Conservation (phyloP, 2,329 filamentous ascomycete genomes). For the Aspergillus tamarii region DNA sequence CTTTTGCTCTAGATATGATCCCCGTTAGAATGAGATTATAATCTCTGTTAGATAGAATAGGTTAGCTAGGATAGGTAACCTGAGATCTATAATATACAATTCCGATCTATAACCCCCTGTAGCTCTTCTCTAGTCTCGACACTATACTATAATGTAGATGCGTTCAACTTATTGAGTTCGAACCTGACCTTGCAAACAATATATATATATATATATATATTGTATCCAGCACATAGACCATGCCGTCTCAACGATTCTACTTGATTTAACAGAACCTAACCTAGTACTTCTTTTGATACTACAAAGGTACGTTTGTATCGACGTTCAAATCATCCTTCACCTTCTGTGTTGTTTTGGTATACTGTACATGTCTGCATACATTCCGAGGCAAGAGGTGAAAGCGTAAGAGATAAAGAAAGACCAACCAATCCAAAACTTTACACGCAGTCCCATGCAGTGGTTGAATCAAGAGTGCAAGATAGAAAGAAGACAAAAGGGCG, state of each 20-base stretch:
- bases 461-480: background rate
- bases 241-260: background rate
- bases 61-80: conserved; percentile 1
- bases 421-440: background rate
- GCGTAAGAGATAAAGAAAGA: background rate
- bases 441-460: background rate
- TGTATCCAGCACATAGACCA: background rate
- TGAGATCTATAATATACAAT: background rate
- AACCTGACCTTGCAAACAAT: background rate
- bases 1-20: background rate
- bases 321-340: background rate
- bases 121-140: background rate
- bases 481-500: background rate
- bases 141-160: background rate
- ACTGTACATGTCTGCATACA: background rate
- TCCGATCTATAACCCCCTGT: background rate
- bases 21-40: background rate
- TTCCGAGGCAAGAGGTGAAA: background rate
- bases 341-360: background rate
- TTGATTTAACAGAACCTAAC: background rate
- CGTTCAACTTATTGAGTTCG: background rate
- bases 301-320: background rate
- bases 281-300: no score
- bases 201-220: background rate
- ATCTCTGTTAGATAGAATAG: conserved; percentile 1